These are phyloP conservation scores for Pythium volutum DNA, from an alignment of 352 stramenopile species.

Conservation along the genomic window DNA sequence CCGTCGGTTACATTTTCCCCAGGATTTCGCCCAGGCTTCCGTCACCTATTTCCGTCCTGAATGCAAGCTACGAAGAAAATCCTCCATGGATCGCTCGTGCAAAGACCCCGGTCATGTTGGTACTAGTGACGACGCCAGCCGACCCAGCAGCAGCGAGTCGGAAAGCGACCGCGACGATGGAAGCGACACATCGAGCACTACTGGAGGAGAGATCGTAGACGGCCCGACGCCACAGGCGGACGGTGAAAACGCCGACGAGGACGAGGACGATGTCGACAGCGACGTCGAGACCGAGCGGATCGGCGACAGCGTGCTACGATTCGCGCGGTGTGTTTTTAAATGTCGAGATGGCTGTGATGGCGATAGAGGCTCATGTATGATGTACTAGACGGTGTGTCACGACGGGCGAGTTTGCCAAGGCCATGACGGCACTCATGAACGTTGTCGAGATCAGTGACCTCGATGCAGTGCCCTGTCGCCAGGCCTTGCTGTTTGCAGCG, in stretches of 20 bases:
- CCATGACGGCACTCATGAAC: slow-evolving; percentile 38
- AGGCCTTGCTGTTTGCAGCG: slow-evolving; percentile 34
- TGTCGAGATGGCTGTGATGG: background rate
- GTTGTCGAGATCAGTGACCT: slow-evolving; percentile 40
- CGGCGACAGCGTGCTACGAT: slow-evolving; percentile 25
- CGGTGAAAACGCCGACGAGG: slow-evolving; percentile 4
- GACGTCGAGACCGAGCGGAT: slow-evolving; percentile 25
- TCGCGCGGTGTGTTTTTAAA: slow-evolving; percentile 20
- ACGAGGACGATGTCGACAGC: slow-evolving; percentile 12
- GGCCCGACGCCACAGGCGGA: background rate
- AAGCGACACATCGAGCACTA: background rate
- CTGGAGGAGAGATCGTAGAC: background rate
- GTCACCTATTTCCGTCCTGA: slow-evolving; percentile 1
- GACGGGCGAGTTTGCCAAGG: slow-evolving; percentile 39
- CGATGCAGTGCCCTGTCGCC: slow-evolving; percentile 25
- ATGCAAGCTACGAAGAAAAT: background rate
- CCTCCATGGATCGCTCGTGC: slow-evolving; percentile 1
- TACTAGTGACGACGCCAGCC: no score
- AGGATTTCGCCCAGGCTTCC: no score
- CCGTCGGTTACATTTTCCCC: slow-evolving; percentile 4
- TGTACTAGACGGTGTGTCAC: slow-evolving; percentile 40
- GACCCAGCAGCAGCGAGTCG: background rate
- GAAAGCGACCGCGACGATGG: background rate
- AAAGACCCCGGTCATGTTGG: background rate
- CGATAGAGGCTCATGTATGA: background rate